Evolutionary conservation across 2,329 filamentous ascomycete species (phyloP).

Genomic region (Scorias spongiosa): DNA sequence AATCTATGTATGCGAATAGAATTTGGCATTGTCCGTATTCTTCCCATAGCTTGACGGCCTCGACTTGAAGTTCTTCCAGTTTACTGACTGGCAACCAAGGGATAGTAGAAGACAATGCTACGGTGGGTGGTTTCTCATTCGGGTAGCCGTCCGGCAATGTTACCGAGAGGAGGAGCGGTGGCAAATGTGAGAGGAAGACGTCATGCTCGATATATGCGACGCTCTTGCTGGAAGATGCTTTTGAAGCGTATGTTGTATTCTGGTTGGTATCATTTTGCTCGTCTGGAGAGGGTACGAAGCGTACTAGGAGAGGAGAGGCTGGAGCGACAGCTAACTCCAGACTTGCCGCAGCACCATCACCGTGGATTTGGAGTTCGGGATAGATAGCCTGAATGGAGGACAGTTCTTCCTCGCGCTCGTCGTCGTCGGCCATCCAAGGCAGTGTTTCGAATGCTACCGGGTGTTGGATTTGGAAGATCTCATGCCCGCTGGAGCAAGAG

Average conservation of each 20-base stretch:
- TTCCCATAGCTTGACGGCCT: slow-evolving; percentile 41
- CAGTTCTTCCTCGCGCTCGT: slow-evolving; percentile 46
- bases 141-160: slow-evolving; percentile 42
- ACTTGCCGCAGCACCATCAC: slow-evolving; percentile 32
- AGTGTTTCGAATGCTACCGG: neutral
- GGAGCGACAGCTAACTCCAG: slow-evolving; percentile 43
- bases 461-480: neutral
- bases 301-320: slow-evolving; percentile 31
- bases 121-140: slow-evolving; percentile 32
- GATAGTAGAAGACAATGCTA: slow-evolving; percentile 34
- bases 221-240: neutral
- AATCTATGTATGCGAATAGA: slow-evolving; percentile 45
- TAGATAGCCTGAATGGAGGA: slow-evolving; percentile 46
- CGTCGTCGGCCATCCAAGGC: slow-evolving; percentile 19
- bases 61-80: slow-evolving; percentile 29
- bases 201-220: slow-evolving; percentile 19
- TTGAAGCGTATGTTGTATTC: neutral
- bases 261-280: neutral
- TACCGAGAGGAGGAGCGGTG: slow-evolving; percentile 38
- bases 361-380: slow-evolving; percentile 39
- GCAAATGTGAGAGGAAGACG: slow-evolving; percentile 39
- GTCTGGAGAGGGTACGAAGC: slow-evolving; percentile 11
- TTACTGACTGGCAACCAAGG: slow-evolving; percentile 37
- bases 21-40: slow-evolving; percentile 43
- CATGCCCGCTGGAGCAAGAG: too few species aligned